Percentiles rank a stretch among this genome's conserved stretches.
These are phyloP conservation scores for Globisporangium mamillatum DNA, from an alignment of 352 stramenopile species.

Conservation along the genomic window DNA sequence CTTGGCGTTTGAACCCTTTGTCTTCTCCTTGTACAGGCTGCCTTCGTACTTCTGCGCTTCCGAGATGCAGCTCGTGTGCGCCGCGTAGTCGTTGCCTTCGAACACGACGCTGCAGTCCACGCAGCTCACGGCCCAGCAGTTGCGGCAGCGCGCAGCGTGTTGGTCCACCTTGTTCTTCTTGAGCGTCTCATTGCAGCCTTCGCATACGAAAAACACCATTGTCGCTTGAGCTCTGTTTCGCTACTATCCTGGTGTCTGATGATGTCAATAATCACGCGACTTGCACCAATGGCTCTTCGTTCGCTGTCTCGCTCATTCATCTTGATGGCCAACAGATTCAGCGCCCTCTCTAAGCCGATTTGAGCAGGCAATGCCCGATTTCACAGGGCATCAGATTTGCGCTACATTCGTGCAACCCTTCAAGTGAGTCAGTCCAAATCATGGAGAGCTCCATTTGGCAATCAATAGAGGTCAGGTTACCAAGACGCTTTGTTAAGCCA, in stretches of 20 bases:
- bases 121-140: conserved; percentile 91
- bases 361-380: not conserved
- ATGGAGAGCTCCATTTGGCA: not conserved
- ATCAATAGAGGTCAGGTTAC: not conserved
- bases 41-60: conserved; percentile 95
- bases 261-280: not conserved
- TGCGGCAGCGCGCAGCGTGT: conserved; percentile 78
- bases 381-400: not conserved
- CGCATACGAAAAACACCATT: conserved; percentile 88
- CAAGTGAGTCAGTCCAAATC: not conserved
- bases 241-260: not conserved
- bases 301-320: not conserved
- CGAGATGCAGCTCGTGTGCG: conserved; percentile 91
- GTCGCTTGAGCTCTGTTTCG: not conserved
- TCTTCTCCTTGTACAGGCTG: conserved; percentile 75
- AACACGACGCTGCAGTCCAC: conserved; percentile 93
- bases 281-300: not conserved
- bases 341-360: not conserved
- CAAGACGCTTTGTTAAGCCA: not conserved
- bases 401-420: conserved; percentile 4
- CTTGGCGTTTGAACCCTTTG: conserved; percentile 52
- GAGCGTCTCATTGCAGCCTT: conserved; percentile 90
- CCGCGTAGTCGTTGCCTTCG: conserved; percentile 84
- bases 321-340: not conserved
- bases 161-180: conserved; percentile 94